phyloP scores from a whole-genome alignment of 1,139 yeast species.

The Ogataea hybrid region DNA sequence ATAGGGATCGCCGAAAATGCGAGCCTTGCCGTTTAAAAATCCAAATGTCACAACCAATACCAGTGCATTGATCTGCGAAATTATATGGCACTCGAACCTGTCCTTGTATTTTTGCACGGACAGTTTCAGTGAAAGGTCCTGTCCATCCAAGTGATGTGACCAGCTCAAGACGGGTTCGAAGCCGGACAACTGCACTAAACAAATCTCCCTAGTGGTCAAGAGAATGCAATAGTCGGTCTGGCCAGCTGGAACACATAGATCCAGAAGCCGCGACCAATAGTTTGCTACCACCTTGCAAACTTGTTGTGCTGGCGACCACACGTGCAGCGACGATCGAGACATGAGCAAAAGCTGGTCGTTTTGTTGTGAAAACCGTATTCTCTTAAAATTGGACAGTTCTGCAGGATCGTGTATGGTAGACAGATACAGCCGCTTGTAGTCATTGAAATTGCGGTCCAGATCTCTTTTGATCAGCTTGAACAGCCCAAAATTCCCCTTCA shows the following conservation, averaged over 20 bases:
- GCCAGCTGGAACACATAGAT: constrained; percentile 35
- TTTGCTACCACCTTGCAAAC: constrained; percentile 47
- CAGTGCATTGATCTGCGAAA: constrained; percentile 43
- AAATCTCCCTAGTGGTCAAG: constrained; percentile 61
- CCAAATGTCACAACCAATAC: constrained; percentile 46
- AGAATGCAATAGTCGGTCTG: constrained; percentile 38
- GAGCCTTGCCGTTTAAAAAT: constrained; percentile 38
- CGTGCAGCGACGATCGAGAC: constrained; percentile 44
- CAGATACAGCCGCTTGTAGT: constrained; percentile 7
- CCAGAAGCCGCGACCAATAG: constrained; percentile 57
- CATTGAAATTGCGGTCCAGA: constrained; percentile 4
- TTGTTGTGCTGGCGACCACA: constrained; percentile 12
- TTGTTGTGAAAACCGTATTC: constrained; percentile 44
- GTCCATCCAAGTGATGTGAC: constrained; percentile 60
- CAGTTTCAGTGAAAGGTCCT: constrained; percentile 55
- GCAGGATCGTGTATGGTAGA: constrained; percentile 41
- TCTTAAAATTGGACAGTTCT: constrained; percentile 58
- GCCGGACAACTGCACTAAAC: constrained; percentile 39
- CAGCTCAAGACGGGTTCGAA: constrained; percentile 54
- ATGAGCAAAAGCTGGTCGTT: constrained; percentile 38
- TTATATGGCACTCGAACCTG: constrained; percentile 20
- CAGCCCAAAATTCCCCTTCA: constrained; percentile 49
- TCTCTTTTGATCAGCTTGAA: constrained; percentile 20
- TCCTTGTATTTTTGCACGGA: constrained; percentile 25
- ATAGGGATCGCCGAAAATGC: constrained; percentile 41